Evolutionary conservation across 805 yeast genomes (phyloP).

Genomic region (Hanseniaspora lachancei): DNA sequence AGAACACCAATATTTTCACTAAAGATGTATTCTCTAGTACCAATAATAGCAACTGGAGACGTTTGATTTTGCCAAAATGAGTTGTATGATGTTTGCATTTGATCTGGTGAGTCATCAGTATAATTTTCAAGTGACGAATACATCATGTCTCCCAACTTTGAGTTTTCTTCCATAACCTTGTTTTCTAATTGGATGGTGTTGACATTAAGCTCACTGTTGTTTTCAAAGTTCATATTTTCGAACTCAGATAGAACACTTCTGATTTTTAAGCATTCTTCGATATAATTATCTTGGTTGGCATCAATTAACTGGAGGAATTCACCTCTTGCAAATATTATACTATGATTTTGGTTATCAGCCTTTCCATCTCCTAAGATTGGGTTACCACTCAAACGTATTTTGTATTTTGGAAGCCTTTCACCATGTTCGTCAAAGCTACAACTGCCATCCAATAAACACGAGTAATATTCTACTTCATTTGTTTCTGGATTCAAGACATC

Average conservation of each 20-base stretch:
- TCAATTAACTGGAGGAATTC: slow-evolving; percentile 74
- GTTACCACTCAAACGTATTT: slow-evolving; percentile 68
- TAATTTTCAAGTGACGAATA: neutral
- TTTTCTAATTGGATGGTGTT: slow-evolving; percentile 32
- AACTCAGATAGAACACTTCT: slow-evolving; percentile 73
- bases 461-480: slow-evolving; percentile 57
- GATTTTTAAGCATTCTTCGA: slow-evolving; percentile 74
- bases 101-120: neutral
- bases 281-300: slow-evolving; percentile 76
- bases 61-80: slow-evolving; percentile 33
- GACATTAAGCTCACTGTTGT: slow-evolving; percentile 66
- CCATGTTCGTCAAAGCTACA: slow-evolving; percentile 61
- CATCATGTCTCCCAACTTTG: neutral
- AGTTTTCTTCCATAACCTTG: neutral
- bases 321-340: slow-evolving; percentile 69
- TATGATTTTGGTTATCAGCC: slow-evolving; percentile 75
- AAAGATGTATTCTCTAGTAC: slow-evolving; percentile 78
- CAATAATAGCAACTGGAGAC: slow-evolving; percentile 69
- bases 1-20: slow-evolving; percentile 74
- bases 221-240: slow-evolving; percentile 66
- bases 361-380: slow-evolving; percentile 83
- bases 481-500: slow-evolving; percentile 65
- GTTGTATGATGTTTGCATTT: slow-evolving; percentile 31
- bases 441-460: slow-evolving; percentile 70
- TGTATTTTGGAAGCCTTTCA: slow-evolving; percentile 61